Conservation (phyloP, 2,329 filamentous ascomycete genomes). For the Penicillium polonicum region DNA sequence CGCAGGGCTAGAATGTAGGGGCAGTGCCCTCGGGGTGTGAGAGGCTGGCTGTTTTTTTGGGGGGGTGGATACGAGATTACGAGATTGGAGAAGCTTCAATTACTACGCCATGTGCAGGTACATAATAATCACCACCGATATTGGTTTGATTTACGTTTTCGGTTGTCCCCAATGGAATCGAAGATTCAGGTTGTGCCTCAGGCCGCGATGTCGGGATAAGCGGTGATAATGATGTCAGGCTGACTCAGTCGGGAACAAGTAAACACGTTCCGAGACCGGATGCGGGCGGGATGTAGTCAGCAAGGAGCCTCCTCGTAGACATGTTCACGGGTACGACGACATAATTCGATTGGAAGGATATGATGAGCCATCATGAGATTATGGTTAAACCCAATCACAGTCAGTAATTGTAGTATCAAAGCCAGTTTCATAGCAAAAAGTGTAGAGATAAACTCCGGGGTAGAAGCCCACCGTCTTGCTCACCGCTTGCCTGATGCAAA, state of each 20-base stretch:
- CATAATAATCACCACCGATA: not conserved
- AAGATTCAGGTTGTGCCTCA: not conserved
- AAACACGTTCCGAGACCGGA: not conserved
- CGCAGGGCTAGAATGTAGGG: not conserved
- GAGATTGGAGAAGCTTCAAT: not conserved
- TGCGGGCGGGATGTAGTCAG: slow-evolving; percentile 2
- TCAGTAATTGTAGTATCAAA: not conserved
- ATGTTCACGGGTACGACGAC: not conserved
- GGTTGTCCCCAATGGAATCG: not conserved
- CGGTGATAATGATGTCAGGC: not conserved
- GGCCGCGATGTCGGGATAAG: not conserved
- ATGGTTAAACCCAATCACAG: not conserved
- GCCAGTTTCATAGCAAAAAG: not conserved
- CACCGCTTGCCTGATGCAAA: not conserved
- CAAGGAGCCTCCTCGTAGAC: not conserved
- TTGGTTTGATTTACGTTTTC: not conserved
- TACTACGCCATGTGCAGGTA: not conserved
- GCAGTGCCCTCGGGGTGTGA: too few relatives aligned
- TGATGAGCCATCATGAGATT: not conserved
- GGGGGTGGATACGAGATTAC: not conserved
- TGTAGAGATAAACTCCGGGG: not conserved
- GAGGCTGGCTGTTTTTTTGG: not conserved
- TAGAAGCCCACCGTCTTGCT: not conserved
- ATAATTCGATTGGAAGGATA: not conserved
- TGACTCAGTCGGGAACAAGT: not conserved